Conservation (phyloP, 495 filamentous ascomycete species). For the Trichoderma virens region DNA sequence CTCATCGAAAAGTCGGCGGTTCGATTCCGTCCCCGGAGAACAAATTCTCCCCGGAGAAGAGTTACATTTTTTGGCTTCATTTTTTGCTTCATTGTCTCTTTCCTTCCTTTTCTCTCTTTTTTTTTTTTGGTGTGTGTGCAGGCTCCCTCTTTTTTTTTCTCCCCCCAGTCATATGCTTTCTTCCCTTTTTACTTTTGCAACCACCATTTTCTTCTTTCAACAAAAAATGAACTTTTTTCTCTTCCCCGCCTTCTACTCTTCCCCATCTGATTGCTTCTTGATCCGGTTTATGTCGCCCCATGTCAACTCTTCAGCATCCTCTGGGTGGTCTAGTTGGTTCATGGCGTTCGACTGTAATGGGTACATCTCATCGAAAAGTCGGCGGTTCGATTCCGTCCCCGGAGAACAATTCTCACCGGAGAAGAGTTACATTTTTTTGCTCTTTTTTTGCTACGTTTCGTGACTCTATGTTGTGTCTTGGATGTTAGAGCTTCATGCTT, state of each 20-base stretch:
- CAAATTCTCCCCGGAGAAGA: not conserved
- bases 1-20: constrained; percentile 1
- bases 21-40: constrained; percentile 8
- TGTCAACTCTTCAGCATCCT: not conserved
- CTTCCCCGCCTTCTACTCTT: too few species aligned
- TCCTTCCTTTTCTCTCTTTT: not conserved
- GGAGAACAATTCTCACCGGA: not conserved
- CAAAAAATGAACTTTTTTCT: not conserved
- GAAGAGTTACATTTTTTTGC: too few species aligned
- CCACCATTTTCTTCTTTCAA: not conserved
- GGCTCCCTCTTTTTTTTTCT: too few species aligned
- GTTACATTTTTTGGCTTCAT: not conserved
- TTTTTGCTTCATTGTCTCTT: not conserved
- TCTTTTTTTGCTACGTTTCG: not conserved
- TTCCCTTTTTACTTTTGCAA: not conserved
- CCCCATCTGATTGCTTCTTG: too few species aligned
- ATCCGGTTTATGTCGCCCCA: not conserved
- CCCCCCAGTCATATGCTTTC: too few species aligned
- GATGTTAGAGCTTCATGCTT: not conserved
- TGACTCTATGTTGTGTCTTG: not conserved
- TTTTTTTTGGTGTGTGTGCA: too few species aligned
- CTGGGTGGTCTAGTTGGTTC: constrained; percentile 7
- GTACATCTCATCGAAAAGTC: constrained; percentile 1
- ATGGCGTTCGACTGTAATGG: constrained; percentile 7
- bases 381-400: constrained; percentile 5